phyloP scores from a whole-genome alignment of 2,329 filamentous ascomycete species.

The Apiospora saccharicola region DNA sequence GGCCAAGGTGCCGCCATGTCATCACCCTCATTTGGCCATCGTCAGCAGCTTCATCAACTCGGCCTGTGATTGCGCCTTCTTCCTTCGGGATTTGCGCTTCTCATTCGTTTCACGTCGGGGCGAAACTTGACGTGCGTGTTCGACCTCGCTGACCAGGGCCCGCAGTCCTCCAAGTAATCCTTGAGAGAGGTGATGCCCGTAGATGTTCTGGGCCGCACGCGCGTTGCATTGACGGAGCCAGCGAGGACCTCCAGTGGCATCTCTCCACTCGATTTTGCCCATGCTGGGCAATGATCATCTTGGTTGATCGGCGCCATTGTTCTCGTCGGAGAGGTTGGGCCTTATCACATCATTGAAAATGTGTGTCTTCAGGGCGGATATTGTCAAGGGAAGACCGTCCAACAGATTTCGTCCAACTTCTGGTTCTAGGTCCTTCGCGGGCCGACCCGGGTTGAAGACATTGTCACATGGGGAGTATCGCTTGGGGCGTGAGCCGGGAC shows the following conservation, averaged over 20 bases:
- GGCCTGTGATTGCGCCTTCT: not conserved
- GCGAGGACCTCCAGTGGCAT: too few relatives aligned
- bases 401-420: too few relatives aligned
- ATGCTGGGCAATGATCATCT: too few relatives aligned
- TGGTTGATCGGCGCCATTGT: constrained; percentile 72
- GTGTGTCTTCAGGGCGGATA: constrained; percentile 89
- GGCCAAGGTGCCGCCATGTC: too few relatives aligned
- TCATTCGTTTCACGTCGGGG: constrained; percentile 57
- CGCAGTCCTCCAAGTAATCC: constrained; percentile 84
- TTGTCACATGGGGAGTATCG: constrained; percentile 44
- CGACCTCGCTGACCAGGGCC: constrained; percentile 74
- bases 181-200: constrained; percentile 60
- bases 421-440: constrained; percentile 44
- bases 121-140: constrained; percentile 53
- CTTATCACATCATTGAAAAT: constrained; percentile 98
- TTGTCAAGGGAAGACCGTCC: constrained; percentile 57
- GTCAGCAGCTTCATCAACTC: constrained; percentile 45
- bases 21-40: not conserved
- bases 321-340: constrained; percentile 96
- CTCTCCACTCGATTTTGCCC: too few relatives aligned
- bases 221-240: too few relatives aligned
- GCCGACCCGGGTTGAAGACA: constrained; percentile 47
- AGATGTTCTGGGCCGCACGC: too few relatives aligned
- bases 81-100: constrained; percentile 67
- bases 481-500: not conserved